phyloP scores from a whole-genome alignment of 73 alveolate genomes.

The Paramecium octaurelia region DNA sequence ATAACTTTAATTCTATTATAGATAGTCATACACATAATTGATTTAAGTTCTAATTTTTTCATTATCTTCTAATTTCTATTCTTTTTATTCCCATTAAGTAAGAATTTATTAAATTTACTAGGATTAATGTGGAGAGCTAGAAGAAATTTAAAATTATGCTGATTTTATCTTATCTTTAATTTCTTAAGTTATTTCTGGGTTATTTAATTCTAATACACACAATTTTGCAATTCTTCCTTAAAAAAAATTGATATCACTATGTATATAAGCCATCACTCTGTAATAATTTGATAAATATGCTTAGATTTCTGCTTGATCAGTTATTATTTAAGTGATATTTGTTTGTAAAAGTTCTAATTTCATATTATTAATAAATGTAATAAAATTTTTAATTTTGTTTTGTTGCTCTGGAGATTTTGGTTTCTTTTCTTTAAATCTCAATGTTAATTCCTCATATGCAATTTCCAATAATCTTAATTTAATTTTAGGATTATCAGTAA shows the following conservation, averaged over 20 bases:
- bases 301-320: background rate
- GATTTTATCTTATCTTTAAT: background rate
- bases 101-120: background rate
- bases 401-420: background rate
- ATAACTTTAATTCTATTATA: background rate
- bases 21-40: background rate
- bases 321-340: background rate
- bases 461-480: background rate
- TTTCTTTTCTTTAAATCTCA: background rate
- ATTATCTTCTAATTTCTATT: background rate
- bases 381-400: background rate
- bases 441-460: background rate
- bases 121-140: background rate
- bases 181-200: background rate
- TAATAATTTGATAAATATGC: background rate
- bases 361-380: background rate
- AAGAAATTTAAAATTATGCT: background rate
- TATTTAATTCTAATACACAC: background rate
- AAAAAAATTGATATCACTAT: slow-evolving; percentile 20
- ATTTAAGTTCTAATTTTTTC: background rate
- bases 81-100: background rate
- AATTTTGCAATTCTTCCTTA: background rate
- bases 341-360: background rate
- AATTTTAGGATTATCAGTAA: background rate
- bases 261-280: background rate